phyloP scores from a whole-genome alignment of 176 grass and related monocot species.

The Ensete glaucum region DNA sequence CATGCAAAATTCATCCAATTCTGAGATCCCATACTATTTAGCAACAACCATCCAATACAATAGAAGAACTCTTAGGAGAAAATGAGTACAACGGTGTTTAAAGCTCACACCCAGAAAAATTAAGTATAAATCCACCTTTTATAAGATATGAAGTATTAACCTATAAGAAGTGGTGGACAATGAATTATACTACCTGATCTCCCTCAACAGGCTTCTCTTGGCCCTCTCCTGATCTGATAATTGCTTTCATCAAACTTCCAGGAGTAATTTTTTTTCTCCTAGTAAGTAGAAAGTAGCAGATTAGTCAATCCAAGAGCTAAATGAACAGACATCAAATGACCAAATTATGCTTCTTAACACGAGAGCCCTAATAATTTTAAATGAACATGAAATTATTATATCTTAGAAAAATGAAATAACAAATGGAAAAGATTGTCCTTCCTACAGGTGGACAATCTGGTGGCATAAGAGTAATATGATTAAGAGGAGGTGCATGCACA shows the following conservation, averaged over 20 bases:
- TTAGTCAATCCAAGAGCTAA: neutral
- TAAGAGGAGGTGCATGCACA: neutral
- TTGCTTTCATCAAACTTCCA: conserved; percentile 89
- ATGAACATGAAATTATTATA: too few species aligned
- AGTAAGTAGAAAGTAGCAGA: conserved; percentile 6
- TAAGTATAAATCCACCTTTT: neutral
- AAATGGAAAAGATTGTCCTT: neutral
- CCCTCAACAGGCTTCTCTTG: conserved; percentile 50
- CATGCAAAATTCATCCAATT: too few species aligned
- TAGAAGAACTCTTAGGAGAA: neutral
- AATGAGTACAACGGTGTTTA: neutral
- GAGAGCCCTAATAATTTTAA: neutral
- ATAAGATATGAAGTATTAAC: neutral
- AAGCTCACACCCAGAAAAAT: neutral
- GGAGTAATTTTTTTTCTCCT: conserved; percentile 84
- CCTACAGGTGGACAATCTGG: too few species aligned
- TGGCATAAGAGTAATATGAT: neutral
- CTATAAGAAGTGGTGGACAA: neutral
- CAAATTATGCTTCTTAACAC: neutral
- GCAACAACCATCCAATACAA: too few species aligned
- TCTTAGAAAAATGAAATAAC: neutral
- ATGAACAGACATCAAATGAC: neutral
- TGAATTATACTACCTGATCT: conserved; percentile 52
- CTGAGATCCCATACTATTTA: too few species aligned
- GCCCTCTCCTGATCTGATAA: conserved; percentile 53